Base-by-base conservation (phyloP, 2,329 filamentous ascomycete genomes). In the Colletotrichum spaethianum region DNA sequence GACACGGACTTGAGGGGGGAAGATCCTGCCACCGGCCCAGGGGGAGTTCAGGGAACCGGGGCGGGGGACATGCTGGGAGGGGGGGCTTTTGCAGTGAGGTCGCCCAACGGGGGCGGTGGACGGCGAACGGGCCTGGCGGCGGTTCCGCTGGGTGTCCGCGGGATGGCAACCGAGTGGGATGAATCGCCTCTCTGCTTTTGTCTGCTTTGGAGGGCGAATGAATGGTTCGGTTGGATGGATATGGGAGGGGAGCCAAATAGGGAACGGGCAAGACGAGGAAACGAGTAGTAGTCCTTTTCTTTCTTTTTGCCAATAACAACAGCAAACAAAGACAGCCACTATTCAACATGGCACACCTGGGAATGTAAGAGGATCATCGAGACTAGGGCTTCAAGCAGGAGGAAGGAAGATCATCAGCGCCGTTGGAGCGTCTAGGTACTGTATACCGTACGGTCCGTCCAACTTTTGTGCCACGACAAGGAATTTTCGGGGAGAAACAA, bases 1-100 rank as follows among this genome's bases (percentile, higher is more conserved):
- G 70, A 72, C 53, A 72, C 65, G 70, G 46, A 46, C 46, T 60
- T 53, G 36, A 72, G 64, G 57, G 44, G 59, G 63, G 69, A 55
- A 16, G 52, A 53, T 63, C 52, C 64, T 46, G 57, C 9, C 46
- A 52, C 20, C 31, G 61, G 48, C 61, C 36, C 28, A 16, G 44
- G 31, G 56, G 26, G 18, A 20, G 28, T 44, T 36, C 20, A 46
- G 40, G 31, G 42, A 23, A 23, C 42, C 40, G 60, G 23, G 23
- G 26, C 40, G 40, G n/a, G 44, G 38, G 52, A n/a, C 16, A 36
- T 55, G 52, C n/a, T 33, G 33, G 28, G 31, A 36, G 20, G 52
- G 9, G 33, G 7, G 33, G 33, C 8, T 11, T 36, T 36, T 28
- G n/a, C n/a, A n/a, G n/a, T 23, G 31, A 36, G 36, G 36, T 31